These are phyloP conservation scores for Medicago arabica DNA, from an alignment of 306 rosid species.

Conservation along the genomic window DNA sequence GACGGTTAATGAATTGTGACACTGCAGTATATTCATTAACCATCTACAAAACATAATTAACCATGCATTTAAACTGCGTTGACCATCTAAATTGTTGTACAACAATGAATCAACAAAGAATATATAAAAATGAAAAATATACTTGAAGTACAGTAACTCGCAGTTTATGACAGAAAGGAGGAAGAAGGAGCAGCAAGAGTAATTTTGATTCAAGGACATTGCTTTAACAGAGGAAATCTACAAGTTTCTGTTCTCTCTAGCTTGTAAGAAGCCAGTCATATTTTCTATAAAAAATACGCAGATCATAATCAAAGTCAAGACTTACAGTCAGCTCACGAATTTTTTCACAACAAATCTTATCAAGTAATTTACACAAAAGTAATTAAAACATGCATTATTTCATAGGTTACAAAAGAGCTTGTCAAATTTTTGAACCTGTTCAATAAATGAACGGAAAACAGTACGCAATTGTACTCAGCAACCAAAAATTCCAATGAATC, in stretches of 20 bases:
- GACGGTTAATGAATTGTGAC: neutral
- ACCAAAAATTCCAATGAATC: neutral
- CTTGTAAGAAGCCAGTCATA: constrained; percentile 17
- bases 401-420: constrained; percentile 19
- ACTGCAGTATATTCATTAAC: neutral
- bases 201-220: constrained; percentile 23
- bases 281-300: neutral
- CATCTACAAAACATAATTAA: too few relatives aligned
- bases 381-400: neutral
- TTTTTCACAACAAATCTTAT: constrained; percentile 4
- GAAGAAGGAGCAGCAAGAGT: constrained; percentile 22
- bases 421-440: constrained; percentile 8
- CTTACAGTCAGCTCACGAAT: constrained; percentile 11
- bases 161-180: neutral
- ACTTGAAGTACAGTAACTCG: constrained; percentile 2
- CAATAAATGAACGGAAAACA: constrained; percentile 16
- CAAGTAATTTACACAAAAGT: constrained; percentile 10
- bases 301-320: neutral
- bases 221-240: constrained; percentile 26
- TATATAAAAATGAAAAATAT: constrained; percentile 2
- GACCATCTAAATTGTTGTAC: neutral
- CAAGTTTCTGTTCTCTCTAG: constrained; percentile 5
- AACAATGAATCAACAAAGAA: constrained; percentile 15
- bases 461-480: neutral
- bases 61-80: neutral